Conservation (phyloP, 805 yeast species). For the Wickerhamiella australiensis region DNA sequence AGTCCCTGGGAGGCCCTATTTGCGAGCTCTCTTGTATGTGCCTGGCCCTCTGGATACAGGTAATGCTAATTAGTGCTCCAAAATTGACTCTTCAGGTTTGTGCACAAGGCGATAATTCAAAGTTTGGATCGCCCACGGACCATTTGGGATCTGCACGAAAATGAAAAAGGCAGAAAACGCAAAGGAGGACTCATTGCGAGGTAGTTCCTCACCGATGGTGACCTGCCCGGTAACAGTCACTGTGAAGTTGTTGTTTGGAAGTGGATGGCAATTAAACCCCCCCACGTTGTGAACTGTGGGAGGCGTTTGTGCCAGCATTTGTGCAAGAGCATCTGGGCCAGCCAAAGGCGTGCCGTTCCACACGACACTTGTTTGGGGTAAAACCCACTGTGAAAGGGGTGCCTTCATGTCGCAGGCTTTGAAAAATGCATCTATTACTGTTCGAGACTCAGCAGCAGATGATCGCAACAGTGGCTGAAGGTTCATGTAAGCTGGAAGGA, state of each 20-base stretch:
- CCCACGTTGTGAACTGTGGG: constrained; percentile 28
- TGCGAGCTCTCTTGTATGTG: no score
- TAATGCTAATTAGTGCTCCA: constrained; percentile 6
- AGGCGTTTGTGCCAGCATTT: constrained; percentile 29
- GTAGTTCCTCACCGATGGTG: constrained; percentile 22
- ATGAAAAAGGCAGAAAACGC: constrained; percentile 28
- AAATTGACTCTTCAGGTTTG: constrained; percentile 18
- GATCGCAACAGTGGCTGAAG: constrained; percentile 17
- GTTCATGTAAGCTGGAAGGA: constrained; percentile 15
- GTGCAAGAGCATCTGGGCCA: constrained; percentile 29
- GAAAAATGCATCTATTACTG: constrained; percentile 26
- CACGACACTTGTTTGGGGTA: constrained; percentile 30
- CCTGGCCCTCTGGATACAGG: no score
- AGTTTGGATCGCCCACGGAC: constrained; percentile 18
- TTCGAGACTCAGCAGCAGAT: constrained; percentile 20
- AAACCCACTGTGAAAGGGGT: constrained; percentile 19
- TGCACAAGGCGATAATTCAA: constrained; percentile 30
- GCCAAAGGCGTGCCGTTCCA: constrained; percentile 34
- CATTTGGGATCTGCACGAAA: constrained; percentile 6
- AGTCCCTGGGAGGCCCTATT: no score
- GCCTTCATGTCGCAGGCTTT: constrained; percentile 26
- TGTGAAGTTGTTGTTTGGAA: constrained; percentile 26
- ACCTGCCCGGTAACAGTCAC: constrained; percentile 29
- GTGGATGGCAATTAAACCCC: constrained; percentile 31
- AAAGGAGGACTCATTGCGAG: constrained; percentile 20